Evolutionary conservation across 148 eudicot genomes (phyloP).

Genomic region (Rhododendron simsii): DNA sequence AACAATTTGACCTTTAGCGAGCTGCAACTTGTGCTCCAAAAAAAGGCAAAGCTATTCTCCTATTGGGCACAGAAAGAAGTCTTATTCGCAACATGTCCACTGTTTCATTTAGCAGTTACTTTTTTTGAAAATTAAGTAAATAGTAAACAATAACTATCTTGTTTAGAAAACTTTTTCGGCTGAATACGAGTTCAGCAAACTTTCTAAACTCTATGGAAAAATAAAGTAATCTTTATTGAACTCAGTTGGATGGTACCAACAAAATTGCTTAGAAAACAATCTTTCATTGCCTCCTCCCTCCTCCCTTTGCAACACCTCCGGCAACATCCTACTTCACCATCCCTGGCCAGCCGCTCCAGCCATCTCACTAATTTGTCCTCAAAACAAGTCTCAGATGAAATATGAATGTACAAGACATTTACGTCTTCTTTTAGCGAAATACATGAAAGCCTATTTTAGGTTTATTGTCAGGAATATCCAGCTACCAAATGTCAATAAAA

Average conservation of each 20-base stretch:
- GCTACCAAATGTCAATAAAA: not conserved
- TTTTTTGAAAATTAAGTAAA: not conserved
- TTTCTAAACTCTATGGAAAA: not conserved
- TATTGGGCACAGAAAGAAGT: not conserved
- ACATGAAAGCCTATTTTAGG: not conserved
- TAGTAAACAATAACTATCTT: not conserved
- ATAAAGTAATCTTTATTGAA: not conserved
- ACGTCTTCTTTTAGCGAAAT: not conserved
- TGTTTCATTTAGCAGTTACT: not conserved
- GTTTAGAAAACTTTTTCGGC: not conserved
- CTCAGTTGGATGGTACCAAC: not conserved
- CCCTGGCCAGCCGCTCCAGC: not conserved
- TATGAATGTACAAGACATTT: not conserved
- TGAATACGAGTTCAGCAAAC: not conserved
- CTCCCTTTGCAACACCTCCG: not conserved
- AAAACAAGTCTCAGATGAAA: not conserved
- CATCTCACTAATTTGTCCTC: not conserved
- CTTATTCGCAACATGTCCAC: not conserved
- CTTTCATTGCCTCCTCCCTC: not conserved
- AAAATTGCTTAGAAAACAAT: not conserved
- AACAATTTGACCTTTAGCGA: not conserved
- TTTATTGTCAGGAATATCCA: not conserved
- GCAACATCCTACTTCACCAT: not conserved
- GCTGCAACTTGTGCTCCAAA: not conserved
- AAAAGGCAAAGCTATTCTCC: not conserved